Base-by-base conservation (phyloP, 2,329 filamentous ascomycete species). In the Penicillium sp. region DNA sequence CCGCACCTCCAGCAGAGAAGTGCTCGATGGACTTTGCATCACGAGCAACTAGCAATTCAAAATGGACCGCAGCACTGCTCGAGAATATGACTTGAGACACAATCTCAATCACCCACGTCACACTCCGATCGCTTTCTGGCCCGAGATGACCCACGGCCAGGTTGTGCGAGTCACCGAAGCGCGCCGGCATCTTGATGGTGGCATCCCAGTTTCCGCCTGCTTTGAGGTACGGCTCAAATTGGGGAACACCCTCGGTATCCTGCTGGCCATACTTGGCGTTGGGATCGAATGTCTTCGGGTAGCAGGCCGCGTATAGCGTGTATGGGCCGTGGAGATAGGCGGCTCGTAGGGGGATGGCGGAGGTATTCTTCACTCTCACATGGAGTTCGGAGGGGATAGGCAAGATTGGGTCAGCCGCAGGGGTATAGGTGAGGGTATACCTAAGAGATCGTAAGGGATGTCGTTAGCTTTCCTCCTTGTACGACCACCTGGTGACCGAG, bases 241-340 rank as follows among this genome's bases (percentile, higher is more conserved):
- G 90, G 15, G 95, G 95, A 1, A 89, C 84, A 49, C 91, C 91
- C 78, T 92, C 88, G 54, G 83, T 82, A 54, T 87, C 84, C 1
- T 89, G 84, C 54, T 88, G 83, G 59, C 88, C 85, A 67, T 90
- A 88, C 73, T 91, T 92, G 65, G 83, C 81, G 76, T 96, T 92
- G 1, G 94, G 92, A 69, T 93, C 85, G 79, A 95, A 98, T 49
- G 83, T 86, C 15, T 90, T 84, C 0, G 94, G 92, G 69, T 96
- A 96, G 25, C 92, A 90, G 54, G 93, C 88, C 51, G 93, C 89
- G 70, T 92, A 92, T 39, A 98, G 84, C 0, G 89, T 96, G 74
- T 99, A 99, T 1, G 95, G 95, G 0, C 95, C 95, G 78, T 97
- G 95, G 55, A 99, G 89, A 75, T 97, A 99, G 58, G 95, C 95